Base-by-base conservation (phyloP, 2,329 filamentous ascomycete species). In the Monilinia laxa region DNA sequence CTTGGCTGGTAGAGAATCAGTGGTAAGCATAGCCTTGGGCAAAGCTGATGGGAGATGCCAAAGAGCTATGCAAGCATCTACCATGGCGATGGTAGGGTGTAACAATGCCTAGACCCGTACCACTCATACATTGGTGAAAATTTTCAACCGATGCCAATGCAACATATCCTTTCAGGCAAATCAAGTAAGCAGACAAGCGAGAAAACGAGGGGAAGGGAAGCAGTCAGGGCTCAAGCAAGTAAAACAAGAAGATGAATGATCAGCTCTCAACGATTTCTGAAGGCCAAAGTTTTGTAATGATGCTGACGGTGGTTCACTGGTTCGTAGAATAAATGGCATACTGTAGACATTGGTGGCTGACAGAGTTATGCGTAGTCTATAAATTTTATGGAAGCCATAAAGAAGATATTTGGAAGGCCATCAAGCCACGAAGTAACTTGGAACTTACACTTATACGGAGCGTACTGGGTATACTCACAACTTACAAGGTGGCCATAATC, bases 1-100 rank as follows among this genome's bases (percentile, higher is more conserved):
- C 25, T 28, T 38, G 20, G 31, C 18, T 57, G 23, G 23, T n/a
- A 31, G 14, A n/a, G 5, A 31, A 38, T 47, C 20, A 53, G 35
- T n/a, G 42, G 52, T 35, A 31, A 31, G 28, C 25, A 31, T 35
- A 55, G 20, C 40, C 28, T 28, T 64, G 52, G 28, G 28, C 20
- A 12, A 55, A 31, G 38, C 40, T 16, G 40, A 45, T 42, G 49
- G 28, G 7, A 35, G 35, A 25, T 40, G 16, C 16, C 51, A 28
- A 58, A 57, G 25, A 25, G 42, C 35, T 3, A 49, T 64, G 52
- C 62, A 64, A 40, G 63, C 63, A 65, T 65, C 35, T 65, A 65
- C 63, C 63, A 65, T 65, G 63, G 45, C 47, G 35, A 25, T 65
- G 62, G 62, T 52, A 65, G 59, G 59, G 52, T 62, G 59, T 54